Evolutionary conservation across 208 protist genomes (phyloP), one percentile per base, ranked within the genome.

Genomic region (Acanthamoeba castellanii): DNA sequence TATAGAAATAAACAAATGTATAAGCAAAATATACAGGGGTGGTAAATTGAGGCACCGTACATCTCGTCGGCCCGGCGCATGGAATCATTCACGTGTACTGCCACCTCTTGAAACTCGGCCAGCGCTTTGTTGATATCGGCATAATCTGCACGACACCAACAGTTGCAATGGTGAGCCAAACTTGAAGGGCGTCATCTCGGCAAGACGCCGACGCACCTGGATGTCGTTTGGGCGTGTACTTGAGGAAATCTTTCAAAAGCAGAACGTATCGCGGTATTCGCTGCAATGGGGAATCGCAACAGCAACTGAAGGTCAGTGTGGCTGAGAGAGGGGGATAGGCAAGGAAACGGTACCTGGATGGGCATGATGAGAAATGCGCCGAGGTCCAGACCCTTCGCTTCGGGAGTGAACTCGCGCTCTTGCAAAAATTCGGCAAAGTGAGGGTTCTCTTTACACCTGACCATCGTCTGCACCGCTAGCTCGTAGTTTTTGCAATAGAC

Each of bases 251-350:
- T 34, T 25, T 20, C n/a, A 88, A n/a, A 16, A 88, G 81, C 47
- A 88, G 25, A 16, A 88, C 81, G 81, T 88, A 88, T 52, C 81
- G 72, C 30, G 72, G 72, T 88, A 64, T 88, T 88, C 50, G 81
- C 45, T 66, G 47, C 22, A 25, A 59, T 0, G 45, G 14, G 32
- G 18, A 16, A 59, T 16, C 55, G 7, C 55, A 22, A 59, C 13
- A 16, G 55, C 30, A 57, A 59, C 55, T 25, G 55, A 25, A 13
- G 47, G 78, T 61, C 55, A 22, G 18, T 25, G 13, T 74, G 22
- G 47, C 18, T 20, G 81, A 2, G 47, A 8, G 20, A 1, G 20
- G 81, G 30, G 7, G 50, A 88, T 1, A n/a, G 18, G 27, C 61
- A 30, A 55, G 5, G n/a, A 34, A 30, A 32, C 13, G 45, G 18